Evolutionary conservation across 2,329 filamentous ascomycete species (phyloP).

Genomic region (Parastagonospora avenae): DNA sequence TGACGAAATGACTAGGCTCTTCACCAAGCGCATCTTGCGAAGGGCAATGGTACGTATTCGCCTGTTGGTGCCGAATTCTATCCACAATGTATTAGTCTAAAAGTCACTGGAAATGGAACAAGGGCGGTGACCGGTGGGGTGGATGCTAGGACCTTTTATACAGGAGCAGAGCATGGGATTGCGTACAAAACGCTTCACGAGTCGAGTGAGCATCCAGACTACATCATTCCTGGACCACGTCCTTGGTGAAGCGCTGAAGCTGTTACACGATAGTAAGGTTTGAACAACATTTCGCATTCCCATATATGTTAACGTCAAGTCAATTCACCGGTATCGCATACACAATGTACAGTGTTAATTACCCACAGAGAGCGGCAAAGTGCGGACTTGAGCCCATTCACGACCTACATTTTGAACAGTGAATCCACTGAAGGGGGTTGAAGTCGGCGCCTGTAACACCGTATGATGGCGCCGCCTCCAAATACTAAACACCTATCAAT

Average conservation of each 20-base stretch:
- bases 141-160: constrained; percentile 47
- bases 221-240: constrained; percentile 36
- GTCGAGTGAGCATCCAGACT: constrained; percentile 20
- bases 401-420: too few species aligned
- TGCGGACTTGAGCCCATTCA: too few species aligned
- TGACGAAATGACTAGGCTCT: constrained; percentile 24
- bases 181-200: constrained; percentile 32
- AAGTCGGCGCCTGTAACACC: too few species aligned
- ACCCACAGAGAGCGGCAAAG: too few species aligned
- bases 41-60: constrained; percentile 32
- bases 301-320: too few species aligned
- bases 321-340: background rate
- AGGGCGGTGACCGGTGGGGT: constrained; percentile 39
- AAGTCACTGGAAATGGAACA: constrained; percentile 50
- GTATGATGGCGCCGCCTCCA: too few species aligned
- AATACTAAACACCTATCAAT: too few species aligned
- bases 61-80: constrained; percentile 57
- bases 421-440: too few species aligned
- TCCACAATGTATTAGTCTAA: constrained; percentile 56
- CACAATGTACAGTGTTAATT: background rate
- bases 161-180: constrained; percentile 48
- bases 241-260: constrained; percentile 17
- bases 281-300: too few species aligned
- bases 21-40: constrained; percentile 42
- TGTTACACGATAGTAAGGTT: background rate